These are phyloP conservation scores for Capsella bursapastoris DNA, from an alignment of 345 rosid genomes.

Conservation along the genomic window DNA sequence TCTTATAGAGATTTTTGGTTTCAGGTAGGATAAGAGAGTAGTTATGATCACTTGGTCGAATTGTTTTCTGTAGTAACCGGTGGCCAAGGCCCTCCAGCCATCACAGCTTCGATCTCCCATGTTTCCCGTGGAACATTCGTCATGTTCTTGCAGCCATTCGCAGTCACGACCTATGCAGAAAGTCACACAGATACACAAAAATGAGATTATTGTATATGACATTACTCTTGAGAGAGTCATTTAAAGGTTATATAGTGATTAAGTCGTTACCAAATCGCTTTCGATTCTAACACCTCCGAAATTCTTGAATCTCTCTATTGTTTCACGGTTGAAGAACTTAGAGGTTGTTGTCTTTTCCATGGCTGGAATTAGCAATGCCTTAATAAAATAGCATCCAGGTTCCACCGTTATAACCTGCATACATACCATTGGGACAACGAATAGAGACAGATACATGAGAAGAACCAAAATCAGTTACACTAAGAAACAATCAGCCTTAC, in stretches of 20 bases:
- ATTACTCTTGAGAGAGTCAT: not conserved
- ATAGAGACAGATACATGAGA: not conserved
- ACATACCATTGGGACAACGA: constrained; percentile 6
- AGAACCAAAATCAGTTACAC: not conserved
- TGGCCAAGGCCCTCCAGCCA: constrained; percentile 88
- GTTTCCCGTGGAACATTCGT: constrained; percentile 70
- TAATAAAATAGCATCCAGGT: constrained; percentile 95
- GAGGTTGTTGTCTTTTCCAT: constrained; percentile 58
- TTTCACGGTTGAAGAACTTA: constrained; percentile 66
- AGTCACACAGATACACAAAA: not conserved
- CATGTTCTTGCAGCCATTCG: constrained; percentile 78
- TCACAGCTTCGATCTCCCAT: constrained; percentile 84
- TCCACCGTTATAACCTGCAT: constrained; percentile 91
- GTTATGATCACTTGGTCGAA: constrained; percentile 32
- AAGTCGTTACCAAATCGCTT: constrained; percentile 75
- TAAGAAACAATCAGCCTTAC: constrained; percentile 44
- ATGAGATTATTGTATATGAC: not conserved
- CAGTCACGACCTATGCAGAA: constrained; percentile 58
- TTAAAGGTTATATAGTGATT: not conserved
- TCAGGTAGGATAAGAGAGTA: not conserved
- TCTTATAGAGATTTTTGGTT: not conserved
- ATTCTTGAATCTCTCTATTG: constrained; percentile 59
- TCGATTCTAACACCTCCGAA: constrained; percentile 96
- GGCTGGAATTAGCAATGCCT: constrained; percentile 77
- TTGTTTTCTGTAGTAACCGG: constrained; percentile 21